phyloP scores from a whole-genome alignment of 345 rosid species.

The Firmiana major region DNA sequence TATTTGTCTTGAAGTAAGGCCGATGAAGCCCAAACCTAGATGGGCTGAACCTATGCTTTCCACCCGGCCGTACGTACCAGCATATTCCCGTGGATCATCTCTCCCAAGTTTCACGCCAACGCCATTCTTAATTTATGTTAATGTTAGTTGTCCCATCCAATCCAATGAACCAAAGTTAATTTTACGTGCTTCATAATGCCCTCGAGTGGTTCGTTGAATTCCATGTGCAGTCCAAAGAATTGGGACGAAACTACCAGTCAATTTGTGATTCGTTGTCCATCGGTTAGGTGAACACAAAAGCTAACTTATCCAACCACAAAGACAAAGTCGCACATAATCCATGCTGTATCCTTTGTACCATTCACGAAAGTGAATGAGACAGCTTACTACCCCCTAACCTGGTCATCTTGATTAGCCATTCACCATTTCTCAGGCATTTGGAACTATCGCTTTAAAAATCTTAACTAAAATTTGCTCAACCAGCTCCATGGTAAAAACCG shows the following conservation, averaged over 20 bases:
- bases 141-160: no score
- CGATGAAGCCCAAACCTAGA: neutral
- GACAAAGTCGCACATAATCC: neutral
- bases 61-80: neutral
- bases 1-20: neutral
- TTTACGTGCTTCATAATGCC: no score
- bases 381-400: neutral
- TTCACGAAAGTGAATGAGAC: neutral
- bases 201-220: no score
- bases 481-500: no score
- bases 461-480: no score
- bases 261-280: neutral
- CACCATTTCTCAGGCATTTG: neutral
- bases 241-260: neutral
- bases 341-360: neutral
- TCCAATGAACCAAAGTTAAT: no score
- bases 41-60: neutral
- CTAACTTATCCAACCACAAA: neutral
- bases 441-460: no score
- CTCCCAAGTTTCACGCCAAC: no score
- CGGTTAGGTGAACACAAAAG: neutral
- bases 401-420: neutral
- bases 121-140: no score
- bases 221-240: neutral
- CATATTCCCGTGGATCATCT: no score